These are phyloP conservation scores for Sporothrix globosa DNA, from an alignment of 2,329 filamentous ascomycete species.

Conservation along the genomic window DNA sequence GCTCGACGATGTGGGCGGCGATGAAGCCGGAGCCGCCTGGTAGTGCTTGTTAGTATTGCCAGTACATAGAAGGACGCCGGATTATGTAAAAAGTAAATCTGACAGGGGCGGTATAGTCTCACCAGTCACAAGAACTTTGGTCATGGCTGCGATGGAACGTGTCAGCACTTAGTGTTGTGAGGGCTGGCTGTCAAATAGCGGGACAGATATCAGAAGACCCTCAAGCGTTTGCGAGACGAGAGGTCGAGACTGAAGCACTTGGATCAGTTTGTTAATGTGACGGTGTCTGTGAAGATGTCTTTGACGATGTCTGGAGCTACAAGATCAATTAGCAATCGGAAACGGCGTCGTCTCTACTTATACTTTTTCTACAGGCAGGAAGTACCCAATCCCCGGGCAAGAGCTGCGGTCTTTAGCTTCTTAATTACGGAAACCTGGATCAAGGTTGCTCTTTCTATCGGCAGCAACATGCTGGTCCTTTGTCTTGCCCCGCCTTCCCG, in stretches of 20 bases:
- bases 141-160: conserved; percentile 43
- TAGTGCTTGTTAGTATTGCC: conserved; percentile 23
- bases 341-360: conserved; percentile 4
- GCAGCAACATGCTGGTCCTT: background rate
- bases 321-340: background rate
- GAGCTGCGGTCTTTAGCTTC: conserved; percentile 25
- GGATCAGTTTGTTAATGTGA: background rate
- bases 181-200: background rate
- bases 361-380: conserved; percentile 7
- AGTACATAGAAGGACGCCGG: background rate
- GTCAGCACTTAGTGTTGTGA: conserved; percentile 15
- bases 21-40: conserved; percentile 58
- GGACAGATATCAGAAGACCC: background rate
- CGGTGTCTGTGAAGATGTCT: background rate
- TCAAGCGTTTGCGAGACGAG: background rate
- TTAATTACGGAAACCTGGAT: background rate
- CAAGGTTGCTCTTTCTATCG: background rate
- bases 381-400: background rate
- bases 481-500: conserved; percentile 4
- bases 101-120: background rate
- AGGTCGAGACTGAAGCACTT: background rate
- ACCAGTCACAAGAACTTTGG: conserved; percentile 54
- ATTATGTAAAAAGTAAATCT: background rate
- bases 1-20: conserved; percentile 58
- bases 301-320: background rate